Evolutionary conservation across 108 stramenopile genomes (phyloP), one percentile per base, ranked within the genome.

Genomic region (Fistulifera pelliculosa): DNA sequence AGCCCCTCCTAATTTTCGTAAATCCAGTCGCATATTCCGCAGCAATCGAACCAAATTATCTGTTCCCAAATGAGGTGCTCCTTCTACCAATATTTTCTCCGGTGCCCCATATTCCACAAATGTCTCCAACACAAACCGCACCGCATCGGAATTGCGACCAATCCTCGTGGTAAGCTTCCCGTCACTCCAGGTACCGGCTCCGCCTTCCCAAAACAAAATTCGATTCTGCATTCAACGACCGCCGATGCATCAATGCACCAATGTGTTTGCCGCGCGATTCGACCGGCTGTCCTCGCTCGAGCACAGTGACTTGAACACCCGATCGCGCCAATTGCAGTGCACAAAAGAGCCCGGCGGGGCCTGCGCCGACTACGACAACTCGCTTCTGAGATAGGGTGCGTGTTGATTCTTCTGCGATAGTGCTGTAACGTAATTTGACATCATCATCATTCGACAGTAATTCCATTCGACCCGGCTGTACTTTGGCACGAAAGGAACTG

Each of bases 131-230:
- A 94, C 90, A 58, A 44, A 71, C 17, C 94, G 73, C 1, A 92
- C 90, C 23, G 58, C 61, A n/a, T 72, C 73, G n/a, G 69, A 68
- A 57, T 95, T 95, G 39, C 83, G 64, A 27, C 94, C 94, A 47
- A 93, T 94, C 16, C 96, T 62, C 15, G 96, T 97, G 13, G 96
- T 97, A 1, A 97, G 80, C 47, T 97, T 97, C 14, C 96, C 96
- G 66, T 97, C 96, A 48, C 81, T 83, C 93, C 93, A 96, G 0
- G 95, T 96, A 16, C 96, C 96, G 28, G 96, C 96, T 27, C 96
- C 96, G 38, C 96, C 96, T 69, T 97, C 96, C 96, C 61, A 90
- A 97, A 35, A 81, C 79, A 70, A 95, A 87, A 58, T 97, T 97
- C 50, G 69, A 72, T 56, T 92, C 86, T 11, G 66, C 47, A 60